Evolutionary conservation across 163 green algal species (phyloP).

Genomic region (Scenedesmus sp.): DNA sequence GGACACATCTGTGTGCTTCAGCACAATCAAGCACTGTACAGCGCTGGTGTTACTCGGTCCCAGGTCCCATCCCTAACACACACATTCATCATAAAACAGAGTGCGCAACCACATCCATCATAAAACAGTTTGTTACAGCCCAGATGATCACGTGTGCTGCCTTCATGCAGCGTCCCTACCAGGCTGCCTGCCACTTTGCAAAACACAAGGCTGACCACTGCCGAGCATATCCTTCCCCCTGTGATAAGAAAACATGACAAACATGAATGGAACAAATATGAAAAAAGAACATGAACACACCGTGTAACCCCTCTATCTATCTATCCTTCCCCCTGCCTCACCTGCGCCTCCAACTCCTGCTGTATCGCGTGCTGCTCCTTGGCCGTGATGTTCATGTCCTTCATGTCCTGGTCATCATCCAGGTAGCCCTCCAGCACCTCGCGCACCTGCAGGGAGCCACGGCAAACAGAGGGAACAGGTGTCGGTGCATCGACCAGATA

Average conservation of each 20-base stretch:
- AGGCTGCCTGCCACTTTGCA: neutral
- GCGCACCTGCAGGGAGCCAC: conserved; percentile 63
- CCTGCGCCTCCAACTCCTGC: conserved; percentile 34
- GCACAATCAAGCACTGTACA: too few species aligned
- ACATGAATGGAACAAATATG: too few species aligned
- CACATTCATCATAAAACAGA: neutral
- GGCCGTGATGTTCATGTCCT: conserved; percentile 87
- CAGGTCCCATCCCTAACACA: too few species aligned
- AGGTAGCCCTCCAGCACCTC: conserved; percentile 94
- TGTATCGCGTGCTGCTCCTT: conserved; percentile 67
- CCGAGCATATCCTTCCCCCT: neutral
- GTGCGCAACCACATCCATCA: neutral
- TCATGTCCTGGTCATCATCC: conserved; percentile 95
- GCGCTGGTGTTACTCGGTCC: too few species aligned
- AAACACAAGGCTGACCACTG: neutral
- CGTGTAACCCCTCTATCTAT: too few species aligned
- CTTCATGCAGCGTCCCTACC: neutral
- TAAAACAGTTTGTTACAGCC: neutral
- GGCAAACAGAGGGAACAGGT: neutral
- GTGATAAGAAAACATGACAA: too few species aligned
- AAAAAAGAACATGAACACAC: too few species aligned
- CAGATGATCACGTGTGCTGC: neutral
- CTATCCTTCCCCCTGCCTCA: neutral
- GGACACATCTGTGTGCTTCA: too few species aligned
- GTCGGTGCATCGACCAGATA: neutral